Evolutionary conservation across 1,284 basidiomycete species (phyloP), one percentile per base, ranked within the genome.

Genomic region (Pascua guehoae): DNA sequence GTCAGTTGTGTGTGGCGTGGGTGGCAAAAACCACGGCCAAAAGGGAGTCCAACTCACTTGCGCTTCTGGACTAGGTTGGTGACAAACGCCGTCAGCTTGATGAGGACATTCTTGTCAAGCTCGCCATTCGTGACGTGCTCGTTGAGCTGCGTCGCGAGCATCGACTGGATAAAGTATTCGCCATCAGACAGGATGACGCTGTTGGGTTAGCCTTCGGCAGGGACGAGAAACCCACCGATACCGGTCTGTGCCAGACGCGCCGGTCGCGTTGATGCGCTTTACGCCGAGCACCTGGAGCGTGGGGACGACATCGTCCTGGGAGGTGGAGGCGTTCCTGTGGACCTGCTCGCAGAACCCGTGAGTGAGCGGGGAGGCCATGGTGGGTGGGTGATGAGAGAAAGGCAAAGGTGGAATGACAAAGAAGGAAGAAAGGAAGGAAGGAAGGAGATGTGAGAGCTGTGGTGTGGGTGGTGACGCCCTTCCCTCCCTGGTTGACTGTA

Each of bases 71-170:
- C 87, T 56, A 83, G 81, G 74, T 95, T 97, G 71, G 87, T 88
- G 4, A 90, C 88, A 69, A 90, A 86, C 69, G 85, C 86, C 56
- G 86, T 85, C 44, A 97, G 78, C 51, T 84, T 81, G 52, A 89
- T 83, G 49, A 98, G 79, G 1, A 85, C 82, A 70, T 91, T 82
- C 71, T 88, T 90, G 49, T 80, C 77, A 48, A 98, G 80, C 11
- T 81, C 70, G n/a, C 86, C 84, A 1, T 84, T 81, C 24, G 87
- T 82, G 39, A 96, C 86, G 61, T 91, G 78, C 16, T 82, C 68
- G 69, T 97, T 97, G 52, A 94, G 82, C 73, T 93, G 89, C 0
- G 94, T 96, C 5, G 92, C 91, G 42, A 98, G 82, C 96, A 99
- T 98, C 38, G 89, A 87, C 75, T 95, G 93, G 52, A 89, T 81